Base-by-base conservation (phyloP, 345 rosid genomes). In the Gossypium longicalyx region DNA sequence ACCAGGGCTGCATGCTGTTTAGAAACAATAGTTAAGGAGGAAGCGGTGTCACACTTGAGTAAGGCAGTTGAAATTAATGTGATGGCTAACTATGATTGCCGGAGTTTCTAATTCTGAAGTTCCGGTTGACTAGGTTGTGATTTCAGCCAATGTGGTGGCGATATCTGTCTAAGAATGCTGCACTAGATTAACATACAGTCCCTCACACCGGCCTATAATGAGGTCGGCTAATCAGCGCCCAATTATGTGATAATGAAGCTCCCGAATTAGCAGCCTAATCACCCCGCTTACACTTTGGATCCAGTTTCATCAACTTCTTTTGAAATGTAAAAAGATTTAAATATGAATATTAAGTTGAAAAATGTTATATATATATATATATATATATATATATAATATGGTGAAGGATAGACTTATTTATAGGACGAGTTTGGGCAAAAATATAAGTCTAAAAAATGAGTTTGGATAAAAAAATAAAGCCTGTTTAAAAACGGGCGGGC, bases 341-440 rank as follows among this genome's bases (percentile, higher is more conserved):
- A 34, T 34, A 34, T 34, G 41, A 34, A 34, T 29, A 29, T 3
- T 29, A 29, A 29, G 5, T 29, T 29, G 34, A 1, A 29, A 29
- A 3, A 3, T 3, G n/a, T n/a, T n/a, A n/a, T n/a, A n/a, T n/a
- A n/a, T n/a, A 3, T 0, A 29, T 2, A 27, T 27, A 25, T 0
- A 25, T 27, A 27, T 3, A 27, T 29, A 29, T 29, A 3, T 27
- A 27, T 25, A 25, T 25, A 23, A 25, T 25, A 25, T 25, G 34
- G 4, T 29, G 34, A 29, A 29, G 0, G 34, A 29, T 29, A 29
- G 4, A 3, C 4, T 0, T 29, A 0, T 29, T 3, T 3, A 29
- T 27, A 0, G 29, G 29, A 2, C 29, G 29, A 0, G 29, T 0
- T 27, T 27, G 0, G 29, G 3, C 0, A 27, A 27, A 27, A 27